These are phyloP conservation scores for Dictyostelium intermedium DNA, from an alignment of 78 protist species.

Conservation along the genomic window DNA sequence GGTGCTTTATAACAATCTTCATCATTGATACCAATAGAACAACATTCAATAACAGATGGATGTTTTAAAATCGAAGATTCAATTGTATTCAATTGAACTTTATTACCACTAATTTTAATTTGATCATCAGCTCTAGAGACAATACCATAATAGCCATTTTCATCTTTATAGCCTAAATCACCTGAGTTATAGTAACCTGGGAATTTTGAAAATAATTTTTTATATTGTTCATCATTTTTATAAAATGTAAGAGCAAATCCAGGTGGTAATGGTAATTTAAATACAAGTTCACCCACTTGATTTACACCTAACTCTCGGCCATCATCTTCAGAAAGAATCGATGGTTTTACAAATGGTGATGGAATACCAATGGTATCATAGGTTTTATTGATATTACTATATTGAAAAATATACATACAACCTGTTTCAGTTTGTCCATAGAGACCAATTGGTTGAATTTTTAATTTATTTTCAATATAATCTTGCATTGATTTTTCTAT, in stretches of 20 bases:
- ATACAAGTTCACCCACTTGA: not conserved
- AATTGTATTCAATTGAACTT: too few species aligned
- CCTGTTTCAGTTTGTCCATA: conserved; percentile 93
- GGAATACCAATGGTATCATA: not conserved
- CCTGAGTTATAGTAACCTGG: not conserved
- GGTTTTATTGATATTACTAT: not conserved
- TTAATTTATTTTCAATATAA: conserved; percentile 47
- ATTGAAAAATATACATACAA: conserved; percentile 7
- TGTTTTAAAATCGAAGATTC: not conserved
- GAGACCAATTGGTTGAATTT: conserved; percentile 70
- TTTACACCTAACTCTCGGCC: not conserved
- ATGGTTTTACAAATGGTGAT: not conserved
- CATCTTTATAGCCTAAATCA: not conserved
- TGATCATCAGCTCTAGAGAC: not conserved
- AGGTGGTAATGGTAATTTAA: not conserved
- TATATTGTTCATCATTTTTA: not conserved
- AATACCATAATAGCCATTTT: not conserved
- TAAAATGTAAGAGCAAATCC: not conserved
- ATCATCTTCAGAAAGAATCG: not conserved
- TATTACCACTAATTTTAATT: too few species aligned
- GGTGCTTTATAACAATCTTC: too few species aligned
- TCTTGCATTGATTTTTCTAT: not conserved
- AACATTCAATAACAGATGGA: too few species aligned
- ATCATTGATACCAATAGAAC: too few species aligned
- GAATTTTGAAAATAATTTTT: too few species aligned